phyloP scores from a whole-genome alignment of 129 eudicot genomes.

The Smallanthus sonchifolius region DNA sequence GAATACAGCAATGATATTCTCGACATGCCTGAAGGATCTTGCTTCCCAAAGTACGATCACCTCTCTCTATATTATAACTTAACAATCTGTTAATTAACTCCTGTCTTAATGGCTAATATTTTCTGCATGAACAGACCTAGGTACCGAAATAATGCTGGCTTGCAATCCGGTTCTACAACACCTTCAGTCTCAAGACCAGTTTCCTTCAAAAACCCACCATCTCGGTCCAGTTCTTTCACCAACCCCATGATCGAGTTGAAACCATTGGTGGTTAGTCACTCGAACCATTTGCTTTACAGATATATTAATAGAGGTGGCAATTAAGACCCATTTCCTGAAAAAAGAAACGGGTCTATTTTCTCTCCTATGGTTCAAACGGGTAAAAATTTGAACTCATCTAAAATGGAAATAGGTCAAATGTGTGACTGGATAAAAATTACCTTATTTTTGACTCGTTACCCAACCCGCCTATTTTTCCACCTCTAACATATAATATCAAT shows the following conservation, averaged over 20 bases:
- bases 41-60: conserved; percentile 67
- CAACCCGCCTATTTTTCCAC: neutral
- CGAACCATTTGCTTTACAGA: neutral
- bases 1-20: conserved; percentile 93
- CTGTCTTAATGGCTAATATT: neutral
- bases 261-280: conserved; percentile 68
- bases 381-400: neutral
- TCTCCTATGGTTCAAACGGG: neutral
- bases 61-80: neutral
- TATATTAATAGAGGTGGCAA: neutral
- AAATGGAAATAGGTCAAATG: neutral
- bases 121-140: conserved; percentile 47
- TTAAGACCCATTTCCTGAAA: neutral
- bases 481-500: neutral
- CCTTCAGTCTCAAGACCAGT: conserved; percentile 49
- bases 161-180: conserved; percentile 38
- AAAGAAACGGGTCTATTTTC: neutral
- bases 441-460: neutral
- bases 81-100: neutral
- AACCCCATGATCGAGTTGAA: conserved; percentile 66
- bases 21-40: conserved; percentile 96
- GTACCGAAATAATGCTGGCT: conserved; percentile 42
- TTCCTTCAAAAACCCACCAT: conserved; percentile 56
- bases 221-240: conserved; percentile 52
- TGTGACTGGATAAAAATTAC: neutral